These are phyloP conservation scores for Vicia sativa DNA, from an alignment of 306 rosid genomes.

Conservation along the genomic window DNA sequence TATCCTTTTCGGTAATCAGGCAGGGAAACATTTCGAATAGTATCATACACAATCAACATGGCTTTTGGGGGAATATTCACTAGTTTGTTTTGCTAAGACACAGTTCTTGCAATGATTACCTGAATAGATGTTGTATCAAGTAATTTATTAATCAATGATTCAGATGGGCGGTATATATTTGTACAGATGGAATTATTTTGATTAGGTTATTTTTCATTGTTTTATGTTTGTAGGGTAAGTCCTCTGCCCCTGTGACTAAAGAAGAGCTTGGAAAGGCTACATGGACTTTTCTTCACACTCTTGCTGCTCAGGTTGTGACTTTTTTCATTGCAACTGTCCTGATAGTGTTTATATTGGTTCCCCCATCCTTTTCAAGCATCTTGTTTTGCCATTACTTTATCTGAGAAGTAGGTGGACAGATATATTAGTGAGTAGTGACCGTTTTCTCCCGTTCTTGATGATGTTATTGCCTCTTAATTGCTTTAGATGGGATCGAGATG, in stretches of 20 bases:
- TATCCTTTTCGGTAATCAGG: background rate
- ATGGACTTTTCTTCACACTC: constrained; percentile 97
- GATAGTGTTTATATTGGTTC: constrained; percentile 11
- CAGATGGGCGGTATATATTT: constrained; percentile 9
- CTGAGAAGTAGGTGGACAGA: constrained; percentile 14
- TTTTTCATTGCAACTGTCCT: constrained; percentile 19
- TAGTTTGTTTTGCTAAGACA: constrained; percentile 14
- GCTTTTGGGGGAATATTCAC: background rate
- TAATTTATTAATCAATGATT: constrained; percentile 15
- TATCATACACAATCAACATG: background rate
- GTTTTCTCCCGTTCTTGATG: background rate
- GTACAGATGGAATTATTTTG: background rate
- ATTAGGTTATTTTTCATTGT: constrained; percentile 8
- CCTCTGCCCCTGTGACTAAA: constrained; percentile 59
- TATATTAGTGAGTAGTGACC: constrained; percentile 3
- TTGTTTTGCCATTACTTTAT: constrained; percentile 20
- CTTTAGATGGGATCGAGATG: constrained; percentile 25
- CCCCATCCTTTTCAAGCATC: background rate
- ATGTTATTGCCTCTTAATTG: background rate
- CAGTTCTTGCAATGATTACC: background rate
- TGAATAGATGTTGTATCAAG: background rate
- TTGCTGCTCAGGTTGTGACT: constrained; percentile 80
- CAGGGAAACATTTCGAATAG: background rate
- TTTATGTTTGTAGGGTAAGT: constrained; percentile 52
- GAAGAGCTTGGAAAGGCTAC: constrained; percentile 91